Evolutionary conservation across 2,329 filamentous ascomycete species (phyloP).

Genomic region (Nigrospora sphaerica): DNA sequence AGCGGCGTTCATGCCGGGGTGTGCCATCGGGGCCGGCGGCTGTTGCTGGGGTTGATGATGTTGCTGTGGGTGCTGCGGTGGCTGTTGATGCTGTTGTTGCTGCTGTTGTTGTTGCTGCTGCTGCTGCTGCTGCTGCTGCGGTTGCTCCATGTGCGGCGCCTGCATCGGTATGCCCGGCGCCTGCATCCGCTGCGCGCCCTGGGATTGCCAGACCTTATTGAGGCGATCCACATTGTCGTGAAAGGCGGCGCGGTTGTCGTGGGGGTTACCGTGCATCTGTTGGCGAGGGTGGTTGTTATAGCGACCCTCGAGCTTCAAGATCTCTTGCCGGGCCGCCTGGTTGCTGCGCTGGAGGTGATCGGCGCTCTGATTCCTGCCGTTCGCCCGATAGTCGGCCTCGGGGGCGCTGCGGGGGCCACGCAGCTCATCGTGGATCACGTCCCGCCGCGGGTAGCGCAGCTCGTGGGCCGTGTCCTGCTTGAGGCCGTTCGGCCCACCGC

Average conservation of each 20-base stretch:
- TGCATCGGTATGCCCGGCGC: neutral
- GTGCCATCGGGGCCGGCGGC: neutral
- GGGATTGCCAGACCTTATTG: slow-evolving; percentile 48
- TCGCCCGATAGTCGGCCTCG: slow-evolving; percentile 27
- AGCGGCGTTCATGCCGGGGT: slow-evolving; percentile 10
- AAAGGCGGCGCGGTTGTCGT: slow-evolving; percentile 27
- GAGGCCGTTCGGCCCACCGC: no score
- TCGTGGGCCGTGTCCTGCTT: slow-evolving; percentile 15
- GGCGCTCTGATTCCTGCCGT: slow-evolving; percentile 20
- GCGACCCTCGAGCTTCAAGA: slow-evolving; percentile 37
- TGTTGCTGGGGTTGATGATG: slow-evolving; percentile 10
- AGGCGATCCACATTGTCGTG: slow-evolving; percentile 45
- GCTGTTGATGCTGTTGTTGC: slow-evolving; percentile 4
- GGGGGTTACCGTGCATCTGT: neutral
- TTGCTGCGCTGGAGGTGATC: slow-evolving; percentile 39
- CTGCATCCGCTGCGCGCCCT: slow-evolving; percentile 38
- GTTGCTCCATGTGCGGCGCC: neutral
- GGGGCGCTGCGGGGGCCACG: slow-evolving; percentile 24
- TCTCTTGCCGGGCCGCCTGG: slow-evolving; percentile 41
- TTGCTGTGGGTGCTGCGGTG: neutral
- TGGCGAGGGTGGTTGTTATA: neutral
- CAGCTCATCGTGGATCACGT: slow-evolving; percentile 19
- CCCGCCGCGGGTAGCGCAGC: slow-evolving; percentile 35
- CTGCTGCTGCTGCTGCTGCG: neutral
- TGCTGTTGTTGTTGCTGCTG: slow-evolving; percentile 5